Base-by-base conservation (phyloP, 306 rosid genomes). In the Fragaria ananassa region DNA sequence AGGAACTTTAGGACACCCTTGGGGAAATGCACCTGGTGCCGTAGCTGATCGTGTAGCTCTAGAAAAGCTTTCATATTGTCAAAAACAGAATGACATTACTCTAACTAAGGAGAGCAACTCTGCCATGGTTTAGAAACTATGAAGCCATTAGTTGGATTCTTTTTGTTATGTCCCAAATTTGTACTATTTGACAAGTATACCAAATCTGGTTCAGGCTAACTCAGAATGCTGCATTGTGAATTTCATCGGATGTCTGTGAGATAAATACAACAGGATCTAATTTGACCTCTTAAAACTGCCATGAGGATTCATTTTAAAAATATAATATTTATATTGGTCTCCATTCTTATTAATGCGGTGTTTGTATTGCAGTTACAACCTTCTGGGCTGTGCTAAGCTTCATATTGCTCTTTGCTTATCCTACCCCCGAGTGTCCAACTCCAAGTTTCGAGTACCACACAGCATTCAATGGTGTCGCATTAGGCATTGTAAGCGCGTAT, bases 361-460 rank as follows among this genome's bases (percentile, higher is more conserved):
- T 79, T 74, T 85, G 39, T 79, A 71, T 71, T 88, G 90, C 89
- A 96, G 99, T 96, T 46, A 81, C 89, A 68, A 76, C 89, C 53
- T 96, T 89, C 63, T 92, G 99, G 97, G 88, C 84, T 15, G 88
- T 85, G 73, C 79, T 96, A 58, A 96, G 98, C 91, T 80, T 92
- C 85, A 68, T 96, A 63, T 73, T 96, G 88, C 93, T 96, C 80
- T 96, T 96, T 80, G 99, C 99, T 85, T 96, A 96, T 87, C 99
- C 99, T 60, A 91, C 98, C 58, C 99, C 98, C 5, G 99, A 96
- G 84, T 68, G 87, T 45, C 98, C 96, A 51, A 96, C 98, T 75
- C 99, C 99, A 81, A 96, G 99, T 80, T 92, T 86, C 67, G 98
- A 92, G 93, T 87, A 71, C 87, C 99, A 96, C 87, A 83, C 99